Evolutionary conservation across 371 early-diverging fungal genomes (phyloP).

Genomic region (Cokeromyces recurvatus): DNA sequence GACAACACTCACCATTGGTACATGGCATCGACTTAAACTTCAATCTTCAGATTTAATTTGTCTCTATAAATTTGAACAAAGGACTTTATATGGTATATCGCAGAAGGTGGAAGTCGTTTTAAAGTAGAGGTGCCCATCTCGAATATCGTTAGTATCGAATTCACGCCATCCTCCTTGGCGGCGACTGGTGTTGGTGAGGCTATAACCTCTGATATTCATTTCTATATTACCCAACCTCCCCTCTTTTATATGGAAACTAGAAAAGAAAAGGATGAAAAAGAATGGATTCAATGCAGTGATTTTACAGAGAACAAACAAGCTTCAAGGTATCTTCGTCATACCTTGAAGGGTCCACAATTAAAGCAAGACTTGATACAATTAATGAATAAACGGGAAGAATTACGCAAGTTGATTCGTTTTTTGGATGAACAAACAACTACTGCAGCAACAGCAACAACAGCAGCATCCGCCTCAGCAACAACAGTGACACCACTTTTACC

Average conservation of each 20-base stretch:
- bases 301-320: constrained; percentile 73
- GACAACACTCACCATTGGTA: constrained; percentile 63
- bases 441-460: no score
- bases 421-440: no score
- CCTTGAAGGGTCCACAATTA: constrained; percentile 51
- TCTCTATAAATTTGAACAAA: constrained; percentile 41
- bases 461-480: no score
- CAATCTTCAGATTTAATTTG: constrained; percentile 51
- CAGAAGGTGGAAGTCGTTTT: constrained; percentile 56
- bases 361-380: constrained; percentile 38
- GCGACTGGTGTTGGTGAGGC: background rate
- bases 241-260: constrained; percentile 49
- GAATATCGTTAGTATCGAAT: background rate
- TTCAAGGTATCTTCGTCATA: constrained; percentile 53
- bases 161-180: background rate
- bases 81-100: constrained; percentile 59
- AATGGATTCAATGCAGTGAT: constrained; percentile 66
- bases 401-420: constrained; percentile 19
- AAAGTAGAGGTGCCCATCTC: background rate
- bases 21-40: constrained; percentile 65
- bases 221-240: constrained; percentile 56
- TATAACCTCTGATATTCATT: constrained; percentile 43
- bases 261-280: background rate
- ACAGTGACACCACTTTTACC: no score
- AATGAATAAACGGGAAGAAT: constrained; percentile 18